Evolutionary conservation across 805 yeast species (phyloP).

Genomic region (Saturnispora halmiae): DNA sequence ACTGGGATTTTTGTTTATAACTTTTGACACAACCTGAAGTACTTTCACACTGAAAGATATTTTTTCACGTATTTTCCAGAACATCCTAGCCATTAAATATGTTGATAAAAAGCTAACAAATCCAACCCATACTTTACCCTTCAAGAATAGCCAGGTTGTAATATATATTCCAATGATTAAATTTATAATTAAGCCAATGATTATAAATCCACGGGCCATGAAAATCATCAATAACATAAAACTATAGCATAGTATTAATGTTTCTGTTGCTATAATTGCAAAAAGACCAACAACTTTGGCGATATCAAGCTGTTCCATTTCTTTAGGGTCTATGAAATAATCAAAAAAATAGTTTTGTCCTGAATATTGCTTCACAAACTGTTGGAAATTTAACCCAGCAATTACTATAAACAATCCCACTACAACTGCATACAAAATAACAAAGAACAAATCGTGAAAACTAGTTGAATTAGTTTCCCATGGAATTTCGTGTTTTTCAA

Average conservation of each 20-base stretch:
- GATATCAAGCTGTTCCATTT: no score
- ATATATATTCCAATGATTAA: background rate
- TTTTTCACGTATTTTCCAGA: conserved; percentile 18
- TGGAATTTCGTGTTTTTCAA: conserved; percentile 7
- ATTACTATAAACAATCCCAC: conserved; percentile 62
- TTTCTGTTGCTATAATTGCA: conserved; percentile 2
- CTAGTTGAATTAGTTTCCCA: conserved; percentile 42
- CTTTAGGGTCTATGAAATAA: no score
- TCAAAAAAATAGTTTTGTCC: background rate
- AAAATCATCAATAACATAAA: conserved; percentile 1
- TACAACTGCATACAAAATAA: conserved; percentile 35
- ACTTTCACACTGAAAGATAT: conserved; percentile 24
- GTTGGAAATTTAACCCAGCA: conserved; percentile 42
- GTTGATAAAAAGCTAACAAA: conserved; percentile 25
- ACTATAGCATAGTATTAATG: background rate
- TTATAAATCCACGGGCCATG: conserved; percentile 1
- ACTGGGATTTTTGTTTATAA: conserved; percentile 60
- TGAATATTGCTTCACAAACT: background rate
- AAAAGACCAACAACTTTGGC: conserved; percentile 28
- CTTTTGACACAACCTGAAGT: conserved; percentile 47
- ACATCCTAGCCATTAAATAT: conserved; percentile 14
- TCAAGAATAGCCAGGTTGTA: background rate
- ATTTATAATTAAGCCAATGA: conserved; percentile 5
- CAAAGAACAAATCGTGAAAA: conserved; percentile 64
- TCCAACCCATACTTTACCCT: background rate